A percentile compares a stretch with the other conserved stretches of the same genome.
These are phyloP conservation scores for Naganishia vaughanmartiniae DNA, from an alignment of 768 basidiomycete species.

Conservation along the genomic window DNA sequence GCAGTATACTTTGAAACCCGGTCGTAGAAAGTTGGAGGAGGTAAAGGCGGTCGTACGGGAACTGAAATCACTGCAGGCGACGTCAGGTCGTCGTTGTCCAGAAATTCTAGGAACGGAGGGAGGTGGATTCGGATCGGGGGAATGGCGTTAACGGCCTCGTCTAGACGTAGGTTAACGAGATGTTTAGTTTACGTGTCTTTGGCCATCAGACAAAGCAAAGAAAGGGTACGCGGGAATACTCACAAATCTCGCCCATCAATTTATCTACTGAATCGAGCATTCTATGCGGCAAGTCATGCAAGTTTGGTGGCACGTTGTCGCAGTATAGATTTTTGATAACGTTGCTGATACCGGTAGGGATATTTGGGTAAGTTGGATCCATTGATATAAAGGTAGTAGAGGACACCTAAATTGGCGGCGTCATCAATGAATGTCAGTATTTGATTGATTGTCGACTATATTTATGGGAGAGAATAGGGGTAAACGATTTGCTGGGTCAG, in stretches of 20 bases:
- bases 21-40: constrained; percentile 2
- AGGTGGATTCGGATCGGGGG: constrained; percentile 42
- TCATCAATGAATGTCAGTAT: background rate
- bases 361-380: background rate
- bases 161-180: constrained; percentile 32
- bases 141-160: constrained; percentile 48
- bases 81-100: constrained; percentile 29
- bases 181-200: too few species aligned
- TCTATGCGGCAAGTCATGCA: constrained; percentile 46
- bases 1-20: background rate
- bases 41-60: constrained; percentile 44
- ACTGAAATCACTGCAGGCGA: constrained; percentile 11
- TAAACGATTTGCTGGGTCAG: too few species aligned
- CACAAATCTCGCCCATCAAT: constrained; percentile 46
- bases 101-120: constrained; percentile 47
- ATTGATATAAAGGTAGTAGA: background rate
- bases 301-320: constrained; percentile 42
- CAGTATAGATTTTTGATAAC: constrained; percentile 10
- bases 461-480: too few species aligned
- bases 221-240: constrained; percentile 30
- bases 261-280: constrained; percentile 47
- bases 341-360: background rate
- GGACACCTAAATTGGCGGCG: background rate
- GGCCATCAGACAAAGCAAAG: background rate
- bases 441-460: too few species aligned